Evolutionary conservation across 129 eudicot genomes (phyloP), one percentile per base, ranked within the genome.

Genomic region (Gnaphalium uliginosum): DNA sequence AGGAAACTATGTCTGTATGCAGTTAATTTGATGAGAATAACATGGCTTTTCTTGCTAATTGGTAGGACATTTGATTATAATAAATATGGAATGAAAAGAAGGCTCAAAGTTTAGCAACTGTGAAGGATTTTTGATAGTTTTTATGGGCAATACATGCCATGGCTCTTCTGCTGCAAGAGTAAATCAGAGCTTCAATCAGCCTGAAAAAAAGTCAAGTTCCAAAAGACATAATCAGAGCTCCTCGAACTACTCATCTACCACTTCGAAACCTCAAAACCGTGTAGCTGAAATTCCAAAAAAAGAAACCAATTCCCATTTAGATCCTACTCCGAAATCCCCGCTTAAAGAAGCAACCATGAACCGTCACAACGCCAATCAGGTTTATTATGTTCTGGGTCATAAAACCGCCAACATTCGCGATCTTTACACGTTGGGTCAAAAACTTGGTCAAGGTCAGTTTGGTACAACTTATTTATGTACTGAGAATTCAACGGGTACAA

Each of bases 61-160:
- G 71, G 57, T 61, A 21, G 62, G 39, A 70, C 15, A 32, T 64
- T 79, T 77, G 78, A 66, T 84, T 76, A 66, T 15, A 23, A 62
- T 62, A 48, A 18, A 14, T 13, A 78, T 29, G 76, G 63, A 70
- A 29, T 81, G 79, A 61, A 72, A 63, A 83, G 80, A 78, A 70
- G 65, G 69, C 46, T 78, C 13, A 75, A 72, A 66, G 35, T 22
- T 13, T 33, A 66, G 58, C 23, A 50, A 14, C 6, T 11, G 57
- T 71, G 56, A 43, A 59, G 84, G 78, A 51, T 54, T 66, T 80
- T 56, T 70, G 78, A 83, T 82, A 84, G 96, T 85, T 93, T 18
- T 90, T 83, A 93, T 93, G 98, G 98, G 97, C 96, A 93, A 93
- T 78, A 93, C 97, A 83, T 90, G 97, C 89, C 89, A 91, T 37